Conservation (phyloP, 371 early-diverging fungal species). For the Gilbertella persicaria region DNA sequence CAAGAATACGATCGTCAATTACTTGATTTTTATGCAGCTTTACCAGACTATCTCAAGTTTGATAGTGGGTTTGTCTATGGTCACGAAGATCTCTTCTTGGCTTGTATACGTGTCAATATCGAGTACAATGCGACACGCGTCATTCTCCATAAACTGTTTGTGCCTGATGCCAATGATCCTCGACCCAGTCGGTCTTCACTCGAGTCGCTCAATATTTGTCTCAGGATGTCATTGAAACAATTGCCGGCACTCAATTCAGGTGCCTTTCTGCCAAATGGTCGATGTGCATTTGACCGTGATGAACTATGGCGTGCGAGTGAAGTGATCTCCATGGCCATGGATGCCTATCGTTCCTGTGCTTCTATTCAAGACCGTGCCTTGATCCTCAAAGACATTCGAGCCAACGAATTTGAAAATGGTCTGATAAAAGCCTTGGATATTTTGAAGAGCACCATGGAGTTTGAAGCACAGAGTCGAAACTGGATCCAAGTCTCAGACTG, state of each 20-base stretch:
- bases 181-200: slow-evolving; percentile 36
- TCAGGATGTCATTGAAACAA: slow-evolving; percentile 33
- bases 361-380: slow-evolving; percentile 26
- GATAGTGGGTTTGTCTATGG: slow-evolving; percentile 53
- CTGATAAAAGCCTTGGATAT: slow-evolving; percentile 30
- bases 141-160: slow-evolving; percentile 48
- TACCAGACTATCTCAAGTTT: slow-evolving; percentile 43
- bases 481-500: slow-evolving; percentile 48
- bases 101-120: slow-evolving; percentile 45
- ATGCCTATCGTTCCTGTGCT: slow-evolving; percentile 35
- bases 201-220: slow-evolving; percentile 45
- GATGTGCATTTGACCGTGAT: slow-evolving; percentile 50
- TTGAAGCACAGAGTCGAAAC: slow-evolving; percentile 24
- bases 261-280: slow-evolving; percentile 24
- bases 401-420: slow-evolving; percentile 32
- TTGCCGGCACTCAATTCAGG: slow-evolving; percentile 36
- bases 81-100: slow-evolving; percentile 36
- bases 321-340: slow-evolving; percentile 40
- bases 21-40: slow-evolving; percentile 21
- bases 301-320: slow-evolving; percentile 48
- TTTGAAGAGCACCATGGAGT: slow-evolving; percentile 33
- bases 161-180: slow-evolving; percentile 41
- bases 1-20: slow-evolving; percentile 35
- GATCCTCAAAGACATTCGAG: slow-evolving; percentile 26
- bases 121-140: slow-evolving; percentile 51